A percentile compares a stretch with the other conserved stretches of the same genome.
Evolutionary conservation across 305 asterid species (phyloP).

Genomic region (Fraxinus baroniana): DNA sequence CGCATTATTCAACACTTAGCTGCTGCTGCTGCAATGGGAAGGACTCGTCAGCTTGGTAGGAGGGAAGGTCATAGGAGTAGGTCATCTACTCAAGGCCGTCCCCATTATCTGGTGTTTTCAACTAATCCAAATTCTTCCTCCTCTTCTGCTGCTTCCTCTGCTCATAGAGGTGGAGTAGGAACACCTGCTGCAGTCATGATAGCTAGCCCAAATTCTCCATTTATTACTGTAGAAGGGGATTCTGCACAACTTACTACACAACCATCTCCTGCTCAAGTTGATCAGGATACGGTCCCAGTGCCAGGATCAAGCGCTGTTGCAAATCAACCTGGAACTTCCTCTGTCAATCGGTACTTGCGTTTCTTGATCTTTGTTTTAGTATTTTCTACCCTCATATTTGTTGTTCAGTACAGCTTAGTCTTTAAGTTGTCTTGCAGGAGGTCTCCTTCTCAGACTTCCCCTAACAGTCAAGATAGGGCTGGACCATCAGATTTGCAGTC

Average conservation of each 20-base stretch:
- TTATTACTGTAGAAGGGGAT: slow-evolving; percentile 52
- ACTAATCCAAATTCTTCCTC: slow-evolving; percentile 55
- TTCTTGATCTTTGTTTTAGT: slow-evolving; percentile 7
- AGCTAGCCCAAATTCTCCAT: slow-evolving; percentile 28
- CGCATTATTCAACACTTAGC: slow-evolving; percentile 94
- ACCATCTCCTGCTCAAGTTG: slow-evolving; percentile 48
- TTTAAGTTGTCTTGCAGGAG: slow-evolving; percentile 44
- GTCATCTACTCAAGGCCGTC: slow-evolving; percentile 74
- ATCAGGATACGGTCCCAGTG: slow-evolving; percentile 41
- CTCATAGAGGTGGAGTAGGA: slow-evolving; percentile 39
- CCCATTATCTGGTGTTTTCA: slow-evolving; percentile 82
- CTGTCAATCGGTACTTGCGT: slow-evolving; percentile 47
- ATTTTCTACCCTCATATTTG: neutral
- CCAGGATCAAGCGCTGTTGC: slow-evolving; percentile 50
- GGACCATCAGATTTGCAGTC: slow-evolving; percentile 84
- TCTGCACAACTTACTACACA: slow-evolving; percentile 43
- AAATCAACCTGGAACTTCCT: slow-evolving; percentile 40
- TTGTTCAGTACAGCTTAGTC: slow-evolving; percentile 21
- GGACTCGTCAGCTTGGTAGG: slow-evolving; percentile 82
- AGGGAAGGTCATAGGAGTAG: slow-evolving; percentile 76
- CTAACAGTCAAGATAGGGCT: slow-evolving; percentile 61
- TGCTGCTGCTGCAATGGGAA: slow-evolving; percentile 97
- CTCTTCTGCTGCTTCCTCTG: slow-evolving; percentile 33
- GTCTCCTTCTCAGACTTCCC: slow-evolving; percentile 54
- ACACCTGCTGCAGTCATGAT: slow-evolving; percentile 37